Evolutionary conservation across 805 yeast species (phyloP).

Genomic region (Starmerella bacillaris): DNA sequence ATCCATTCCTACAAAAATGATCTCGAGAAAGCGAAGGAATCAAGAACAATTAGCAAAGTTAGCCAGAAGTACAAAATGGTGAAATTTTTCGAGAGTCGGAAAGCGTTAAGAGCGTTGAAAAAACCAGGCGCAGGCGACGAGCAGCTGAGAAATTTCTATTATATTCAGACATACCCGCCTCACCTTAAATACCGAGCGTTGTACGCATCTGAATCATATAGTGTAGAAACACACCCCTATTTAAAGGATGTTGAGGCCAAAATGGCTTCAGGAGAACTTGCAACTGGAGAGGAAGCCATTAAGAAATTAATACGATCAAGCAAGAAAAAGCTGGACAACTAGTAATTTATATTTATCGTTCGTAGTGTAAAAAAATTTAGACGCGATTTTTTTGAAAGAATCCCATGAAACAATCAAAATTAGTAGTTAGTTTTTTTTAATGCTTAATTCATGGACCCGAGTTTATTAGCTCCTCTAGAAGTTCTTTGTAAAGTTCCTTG

Average conservation of each 20-base stretch:
- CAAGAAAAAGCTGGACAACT: too few relatives aligned
- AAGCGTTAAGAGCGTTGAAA: constrained; percentile 57
- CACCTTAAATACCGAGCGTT: constrained; percentile 63
- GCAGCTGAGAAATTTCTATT: constrained; percentile 40
- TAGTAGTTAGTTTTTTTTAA: too few relatives aligned
- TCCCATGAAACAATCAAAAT: too few relatives aligned
- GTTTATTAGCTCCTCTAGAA: too few relatives aligned
- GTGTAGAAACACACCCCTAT: constrained; percentile 25
- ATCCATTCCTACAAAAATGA: constrained; percentile 46
- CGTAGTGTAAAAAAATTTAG: too few relatives aligned
- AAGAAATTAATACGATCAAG: too few relatives aligned
- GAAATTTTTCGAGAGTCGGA: constrained; percentile 75
- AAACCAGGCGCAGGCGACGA: constrained; percentile 24
- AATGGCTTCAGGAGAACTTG: constrained; percentile 37
- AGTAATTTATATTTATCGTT: too few relatives aligned
- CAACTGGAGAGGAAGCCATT: constrained; percentile 34
- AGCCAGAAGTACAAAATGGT: constrained; percentile 81
- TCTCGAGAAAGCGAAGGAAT: constrained; percentile 31
- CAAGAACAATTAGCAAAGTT: constrained; percentile 31
- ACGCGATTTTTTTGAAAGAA: too few relatives aligned
- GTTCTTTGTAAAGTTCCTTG: too few relatives aligned
- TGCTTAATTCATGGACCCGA: too few relatives aligned
- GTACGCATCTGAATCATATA: constrained; percentile 38
- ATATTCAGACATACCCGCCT: constrained; percentile 60
- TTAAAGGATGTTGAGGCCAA: constrained; percentile 36